phyloP scores from a whole-genome alignment of 768 basidiomycete species.

The Daedaleopsis nitida region DNA sequence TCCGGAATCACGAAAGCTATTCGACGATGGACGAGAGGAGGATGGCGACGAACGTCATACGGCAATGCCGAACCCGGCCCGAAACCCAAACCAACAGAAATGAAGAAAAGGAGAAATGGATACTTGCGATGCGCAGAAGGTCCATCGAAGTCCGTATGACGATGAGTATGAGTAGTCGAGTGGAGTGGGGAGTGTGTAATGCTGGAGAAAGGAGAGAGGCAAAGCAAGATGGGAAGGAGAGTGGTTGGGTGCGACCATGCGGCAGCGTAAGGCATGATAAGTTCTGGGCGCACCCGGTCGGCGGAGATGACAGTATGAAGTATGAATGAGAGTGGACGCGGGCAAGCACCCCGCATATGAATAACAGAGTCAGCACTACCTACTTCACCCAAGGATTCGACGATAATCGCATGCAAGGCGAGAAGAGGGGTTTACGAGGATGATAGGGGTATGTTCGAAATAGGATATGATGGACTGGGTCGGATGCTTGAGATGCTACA shows the following conservation, averaged over 20 bases:
- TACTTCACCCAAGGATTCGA: not conserved
- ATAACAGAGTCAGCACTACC: not conserved
- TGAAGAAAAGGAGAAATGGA: not conserved
- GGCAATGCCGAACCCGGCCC: not conserved
- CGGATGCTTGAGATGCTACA: not conserved
- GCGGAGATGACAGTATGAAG: not conserved
- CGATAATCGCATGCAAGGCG: not conserved
- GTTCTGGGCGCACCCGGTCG: constrained; percentile 1
- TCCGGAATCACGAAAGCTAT: constrained; percentile 4
- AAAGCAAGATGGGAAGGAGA: not conserved
- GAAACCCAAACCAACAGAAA: no score
- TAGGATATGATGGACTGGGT: not conserved
- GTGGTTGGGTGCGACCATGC: not conserved
- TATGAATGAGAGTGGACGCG: constrained; percentile 12
- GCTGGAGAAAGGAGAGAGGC: not conserved
- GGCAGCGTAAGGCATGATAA: not conserved
- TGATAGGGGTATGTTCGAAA: constrained; percentile 2
- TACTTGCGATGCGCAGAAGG: constrained; percentile 1
- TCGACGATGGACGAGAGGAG: constrained; percentile 1
- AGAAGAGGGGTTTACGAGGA: not conserved
- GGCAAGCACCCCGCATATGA: not conserved
- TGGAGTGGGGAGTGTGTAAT: not conserved
- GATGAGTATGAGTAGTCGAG: not conserved
- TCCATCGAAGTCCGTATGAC: not conserved
- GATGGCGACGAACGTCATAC: not conserved